Conservation (phyloP, 257 asterid species). For the Nicotiana knightiana region DNA sequence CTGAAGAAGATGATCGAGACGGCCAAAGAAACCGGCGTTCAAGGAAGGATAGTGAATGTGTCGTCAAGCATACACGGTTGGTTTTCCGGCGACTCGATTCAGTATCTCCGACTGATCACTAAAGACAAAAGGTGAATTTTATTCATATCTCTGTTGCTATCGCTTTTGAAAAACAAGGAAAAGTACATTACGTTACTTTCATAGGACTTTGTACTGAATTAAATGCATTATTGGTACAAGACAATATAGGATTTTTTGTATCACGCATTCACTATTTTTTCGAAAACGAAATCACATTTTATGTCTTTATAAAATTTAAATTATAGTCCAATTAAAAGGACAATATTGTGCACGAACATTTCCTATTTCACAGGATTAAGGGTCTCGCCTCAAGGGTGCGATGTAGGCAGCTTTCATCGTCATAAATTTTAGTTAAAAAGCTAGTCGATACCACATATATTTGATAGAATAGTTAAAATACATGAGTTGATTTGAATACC, state of each 20-base stretch:
- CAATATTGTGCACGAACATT: too few species aligned
- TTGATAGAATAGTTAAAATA: too few species aligned
- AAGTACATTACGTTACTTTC: neutral
- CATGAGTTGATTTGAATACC: too few species aligned
- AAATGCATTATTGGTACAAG: slow-evolving; percentile 15
- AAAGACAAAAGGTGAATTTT: slow-evolving; percentile 52
- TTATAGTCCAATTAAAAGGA: too few species aligned
- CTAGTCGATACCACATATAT: too few species aligned
- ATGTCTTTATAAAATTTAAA: too few species aligned
- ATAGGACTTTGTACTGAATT: slow-evolving; percentile 12
- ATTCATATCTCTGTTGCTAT: neutral
- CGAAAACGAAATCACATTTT: neutral
- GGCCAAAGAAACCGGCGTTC: slow-evolving; percentile 47
- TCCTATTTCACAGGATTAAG: too few species aligned
- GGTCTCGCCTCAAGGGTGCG: too few species aligned
- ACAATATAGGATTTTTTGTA: neutral
- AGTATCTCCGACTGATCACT: slow-evolving; percentile 58
- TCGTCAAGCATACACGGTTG: slow-evolving; percentile 84
- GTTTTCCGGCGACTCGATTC: slow-evolving; percentile 77
- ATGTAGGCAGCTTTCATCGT: too few species aligned
- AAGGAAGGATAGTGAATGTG: slow-evolving; percentile 90
- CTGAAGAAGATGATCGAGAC: slow-evolving; percentile 66
- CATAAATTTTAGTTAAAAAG: too few species aligned
- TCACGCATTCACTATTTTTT: neutral
- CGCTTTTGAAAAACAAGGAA: neutral